Conservation (phyloP, 148 eudicot species). For the Cornus suecica region DNA sequence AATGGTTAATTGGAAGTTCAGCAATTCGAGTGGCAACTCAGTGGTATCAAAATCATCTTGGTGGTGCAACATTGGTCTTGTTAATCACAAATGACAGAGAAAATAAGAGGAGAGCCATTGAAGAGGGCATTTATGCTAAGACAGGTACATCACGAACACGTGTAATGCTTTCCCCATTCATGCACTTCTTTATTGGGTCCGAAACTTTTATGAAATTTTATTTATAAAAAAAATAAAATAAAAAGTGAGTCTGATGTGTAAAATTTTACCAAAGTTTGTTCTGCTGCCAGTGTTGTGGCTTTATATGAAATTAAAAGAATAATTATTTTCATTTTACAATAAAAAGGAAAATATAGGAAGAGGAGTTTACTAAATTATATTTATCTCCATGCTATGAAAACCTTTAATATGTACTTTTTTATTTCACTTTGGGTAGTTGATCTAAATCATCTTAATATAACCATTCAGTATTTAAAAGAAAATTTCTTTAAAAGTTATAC, state of each 20-base stretch:
- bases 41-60: slow-evolving; percentile 95
- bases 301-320: too few relatives aligned
- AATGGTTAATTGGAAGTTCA: slow-evolving; percentile 40
- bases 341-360: too few relatives aligned
- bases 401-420: too few relatives aligned
- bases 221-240: too few relatives aligned
- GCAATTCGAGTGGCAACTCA: slow-evolving; percentile 94
- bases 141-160: slow-evolving; percentile 45
- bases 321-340: too few relatives aligned
- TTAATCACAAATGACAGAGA: slow-evolving; percentile 89
- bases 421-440: too few relatives aligned
- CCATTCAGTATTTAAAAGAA: too few relatives aligned
- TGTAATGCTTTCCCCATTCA: not conserved
- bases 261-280: not conserved
- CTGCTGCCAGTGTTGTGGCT: not conserved
- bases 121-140: slow-evolving; percentile 86
- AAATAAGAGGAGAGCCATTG: slow-evolving; percentile 78
- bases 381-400: too few relatives aligned
- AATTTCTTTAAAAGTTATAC: too few relatives aligned
- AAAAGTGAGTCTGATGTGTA: not conserved
- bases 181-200: not conserved
- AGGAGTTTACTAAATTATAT: too few relatives aligned
- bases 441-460: too few relatives aligned
- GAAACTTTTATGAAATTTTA: too few relatives aligned
- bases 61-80: slow-evolving; percentile 50